Evolutionary conservation across 2,329 filamentous ascomycete genomes (phyloP).

Genomic region (Colletotrichum shisoi): DNA sequence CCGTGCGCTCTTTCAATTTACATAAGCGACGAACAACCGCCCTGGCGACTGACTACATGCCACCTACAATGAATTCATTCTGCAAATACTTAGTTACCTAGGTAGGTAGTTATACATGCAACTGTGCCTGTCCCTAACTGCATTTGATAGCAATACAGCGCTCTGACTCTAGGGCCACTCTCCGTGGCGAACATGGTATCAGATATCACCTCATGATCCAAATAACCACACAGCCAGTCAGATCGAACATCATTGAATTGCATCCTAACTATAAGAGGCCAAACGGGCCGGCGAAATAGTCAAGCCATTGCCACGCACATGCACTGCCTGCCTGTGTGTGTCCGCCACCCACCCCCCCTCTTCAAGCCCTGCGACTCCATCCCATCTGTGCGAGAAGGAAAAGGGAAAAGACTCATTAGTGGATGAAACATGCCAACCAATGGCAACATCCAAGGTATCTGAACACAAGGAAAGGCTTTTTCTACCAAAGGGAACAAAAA

Average conservation of each 20-base stretch:
- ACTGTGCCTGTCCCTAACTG: not conserved
- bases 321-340: not conserved
- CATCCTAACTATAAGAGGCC: not conserved
- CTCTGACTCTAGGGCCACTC: not conserved
- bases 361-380: slow-evolving; percentile 19
- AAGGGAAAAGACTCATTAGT: not conserved
- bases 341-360: slow-evolving; percentile 16
- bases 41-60: too few species aligned
- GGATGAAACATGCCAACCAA: slow-evolving; percentile 19
- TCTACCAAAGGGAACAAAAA: slow-evolving; percentile 10
- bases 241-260: slow-evolving; percentile 2
- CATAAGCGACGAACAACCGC: not conserved
- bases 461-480: slow-evolving; percentile 30
- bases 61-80: not conserved
- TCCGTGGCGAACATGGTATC: not conserved
- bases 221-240: not conserved
- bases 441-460: slow-evolving; percentile 31
- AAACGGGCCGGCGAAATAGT: not conserved
- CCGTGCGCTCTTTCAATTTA: slow-evolving; percentile 1
- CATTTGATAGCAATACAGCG: not conserved
- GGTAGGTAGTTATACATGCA: not conserved
- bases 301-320: slow-evolving; percentile 8
- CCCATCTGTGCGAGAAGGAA: slow-evolving; percentile 7
- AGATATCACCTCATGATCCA: not conserved
- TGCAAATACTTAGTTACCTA: too few species aligned